phyloP scores from a whole-genome alignment of 805 yeast species.

The Lachancea quebecensis region DNA sequence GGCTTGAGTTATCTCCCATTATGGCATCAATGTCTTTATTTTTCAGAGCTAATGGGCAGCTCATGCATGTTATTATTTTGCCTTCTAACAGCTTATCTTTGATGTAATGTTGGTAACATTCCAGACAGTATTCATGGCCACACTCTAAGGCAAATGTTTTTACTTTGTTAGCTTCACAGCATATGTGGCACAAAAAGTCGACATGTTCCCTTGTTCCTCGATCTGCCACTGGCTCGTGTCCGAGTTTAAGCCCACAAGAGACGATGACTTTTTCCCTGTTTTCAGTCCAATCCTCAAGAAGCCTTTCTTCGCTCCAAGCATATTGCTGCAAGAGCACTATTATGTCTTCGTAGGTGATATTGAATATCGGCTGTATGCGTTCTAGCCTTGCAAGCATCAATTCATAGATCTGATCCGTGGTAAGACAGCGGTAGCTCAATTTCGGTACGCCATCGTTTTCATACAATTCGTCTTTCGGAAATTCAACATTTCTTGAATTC shows the following conservation, averaged over 20 bases:
- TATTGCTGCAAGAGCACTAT: conserved; percentile 40
- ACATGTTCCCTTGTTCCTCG: conserved; percentile 17
- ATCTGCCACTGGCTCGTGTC: neutral
- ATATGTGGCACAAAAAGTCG: conserved; percentile 53
- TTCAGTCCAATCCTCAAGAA: conserved; percentile 50
- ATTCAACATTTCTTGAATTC: too few species aligned
- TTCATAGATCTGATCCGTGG: conserved; percentile 30
- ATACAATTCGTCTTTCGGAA: neutral
- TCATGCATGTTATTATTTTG: conserved; percentile 58
- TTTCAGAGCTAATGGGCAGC: conserved; percentile 38
- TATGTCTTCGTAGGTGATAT: conserved; percentile 29
- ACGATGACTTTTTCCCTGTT: conserved; percentile 32
- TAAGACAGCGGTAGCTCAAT: conserved; percentile 27
- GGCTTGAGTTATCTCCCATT: conserved; percentile 32
- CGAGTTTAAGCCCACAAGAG: conserved; percentile 30
- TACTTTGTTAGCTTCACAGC: conserved; percentile 51
- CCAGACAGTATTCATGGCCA: conserved; percentile 60
- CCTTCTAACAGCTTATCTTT: conserved; percentile 38
- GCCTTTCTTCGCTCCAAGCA: conserved; percentile 53
- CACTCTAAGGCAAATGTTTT: conserved; percentile 52
- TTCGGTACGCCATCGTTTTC: conserved; percentile 11
- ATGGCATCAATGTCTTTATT: conserved; percentile 37
- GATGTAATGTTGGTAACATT: conserved; percentile 62
- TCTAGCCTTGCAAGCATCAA: conserved; percentile 24
- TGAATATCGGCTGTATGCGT: conserved; percentile 25